phyloP scores from a whole-genome alignment of 495 filamentous ascomycete genomes.

The Daldinia caldariorum region DNA sequence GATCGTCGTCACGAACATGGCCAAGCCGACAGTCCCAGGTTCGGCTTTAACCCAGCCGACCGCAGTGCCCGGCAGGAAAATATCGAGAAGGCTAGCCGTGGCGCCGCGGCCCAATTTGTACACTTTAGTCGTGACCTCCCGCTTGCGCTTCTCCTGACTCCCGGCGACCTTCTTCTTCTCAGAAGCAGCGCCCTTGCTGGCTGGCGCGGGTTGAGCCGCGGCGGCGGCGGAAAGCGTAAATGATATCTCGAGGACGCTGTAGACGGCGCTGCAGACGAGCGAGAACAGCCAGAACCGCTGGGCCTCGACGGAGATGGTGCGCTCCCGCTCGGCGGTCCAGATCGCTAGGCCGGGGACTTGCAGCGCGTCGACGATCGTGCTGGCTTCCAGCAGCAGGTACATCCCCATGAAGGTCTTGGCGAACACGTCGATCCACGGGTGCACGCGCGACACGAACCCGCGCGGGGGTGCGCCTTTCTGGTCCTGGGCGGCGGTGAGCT shows the following conservation, averaged over 20 bases:
- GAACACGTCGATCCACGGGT: constrained; percentile 51
- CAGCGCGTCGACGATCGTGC: constrained; percentile 55
- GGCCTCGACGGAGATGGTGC: constrained; percentile 57
- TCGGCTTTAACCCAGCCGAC: constrained; percentile 64
- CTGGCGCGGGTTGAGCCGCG: constrained; percentile 22
- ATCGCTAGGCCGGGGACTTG: constrained; percentile 58
- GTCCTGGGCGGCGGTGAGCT: constrained; percentile 10
- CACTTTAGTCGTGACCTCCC: constrained; percentile 36
- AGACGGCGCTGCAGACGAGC: constrained; percentile 51
- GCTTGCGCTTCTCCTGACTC: constrained; percentile 13
- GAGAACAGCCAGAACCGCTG: constrained; percentile 74
- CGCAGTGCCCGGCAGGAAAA: constrained; percentile 63
- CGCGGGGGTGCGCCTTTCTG: not conserved
- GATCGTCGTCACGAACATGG: constrained; percentile 67
- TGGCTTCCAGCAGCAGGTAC: constrained; percentile 59
- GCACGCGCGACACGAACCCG: not conserved
- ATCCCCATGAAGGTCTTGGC: constrained; percentile 56
- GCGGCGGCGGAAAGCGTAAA: constrained; percentile 32
- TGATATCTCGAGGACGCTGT: constrained; percentile 42
- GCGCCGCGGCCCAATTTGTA: constrained; percentile 51
- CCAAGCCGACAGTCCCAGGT: constrained; percentile 58
- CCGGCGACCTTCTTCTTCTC: not conserved
- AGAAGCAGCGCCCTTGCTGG: not conserved
- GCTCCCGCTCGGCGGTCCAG: constrained; percentile 46
- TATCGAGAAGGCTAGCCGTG: constrained; percentile 65